Evolutionary conservation across 1,284 basidiomycete genomes (phyloP), one percentile per base, ranked within the genome.

Genomic region (Leccinum pachyderme): DNA sequence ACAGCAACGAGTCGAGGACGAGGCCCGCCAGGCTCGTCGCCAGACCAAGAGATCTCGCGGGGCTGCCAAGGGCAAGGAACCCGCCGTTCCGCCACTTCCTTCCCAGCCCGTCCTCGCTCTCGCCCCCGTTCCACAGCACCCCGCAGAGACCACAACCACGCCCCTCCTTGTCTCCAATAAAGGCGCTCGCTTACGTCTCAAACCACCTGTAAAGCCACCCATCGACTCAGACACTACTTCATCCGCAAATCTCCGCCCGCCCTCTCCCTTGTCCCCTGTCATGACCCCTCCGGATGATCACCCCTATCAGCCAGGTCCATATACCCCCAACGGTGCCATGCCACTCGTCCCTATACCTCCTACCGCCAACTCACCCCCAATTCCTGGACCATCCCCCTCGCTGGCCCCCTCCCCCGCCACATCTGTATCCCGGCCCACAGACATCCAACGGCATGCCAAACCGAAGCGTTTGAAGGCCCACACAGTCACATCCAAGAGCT

Each of bases 381-480:
- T 61, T 7, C 50, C 60, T 28, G 68, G 56, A 2, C 67, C 60
- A 27, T 67, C 68, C 1, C 60, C 63, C 2, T 51, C 61, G 2
- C 52, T 65, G 8, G n/a, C 51, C 2, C 32, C 54, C 25, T 68
- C 62, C 13, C 62, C 55, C 48, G 65, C 61, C 47, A 44, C 58
- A 3, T 59, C 67, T n/a, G 58, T 66, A 29, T 64, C 72, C 32
- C 68, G 73, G 0, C 73, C 73, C 0, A 73, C 74, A 5, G 77
- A 77, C 9, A 64, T 75, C 37, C 78, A 79, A 61, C 72, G 76
- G 13, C 74, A 75, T 56, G 77, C 77, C 73, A 82, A 87, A 61
- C 84, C 86, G 1, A 91, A 91, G 61, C 77, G 88, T 8, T 73
- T 89, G 33, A 91, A 90, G 68, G 83, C 87, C 47, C 88, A 91